Evolutionary conservation across 495 filamentous ascomycete species (phyloP).

Genomic region (Aspergillus ellipticus): DNA sequence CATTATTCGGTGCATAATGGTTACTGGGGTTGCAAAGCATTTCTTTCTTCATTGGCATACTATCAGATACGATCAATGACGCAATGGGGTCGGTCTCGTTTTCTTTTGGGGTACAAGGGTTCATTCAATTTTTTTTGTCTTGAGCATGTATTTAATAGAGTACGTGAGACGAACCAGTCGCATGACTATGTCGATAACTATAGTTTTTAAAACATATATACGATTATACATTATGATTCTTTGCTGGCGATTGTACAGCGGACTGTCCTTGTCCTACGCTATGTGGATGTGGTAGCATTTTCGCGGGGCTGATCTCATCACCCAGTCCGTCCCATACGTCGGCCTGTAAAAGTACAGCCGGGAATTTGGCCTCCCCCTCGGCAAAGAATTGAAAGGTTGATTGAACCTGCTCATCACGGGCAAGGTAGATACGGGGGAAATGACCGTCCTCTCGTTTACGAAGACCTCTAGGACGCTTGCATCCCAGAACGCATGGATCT

Average conservation of each 20-base stretch:
- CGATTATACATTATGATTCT: background rate
- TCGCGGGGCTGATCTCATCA: no score
- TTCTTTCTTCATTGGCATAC: conserved; percentile 9
- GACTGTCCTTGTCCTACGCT: background rate
- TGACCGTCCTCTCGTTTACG: conserved; percentile 35
- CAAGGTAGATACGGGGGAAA: conserved; percentile 32
- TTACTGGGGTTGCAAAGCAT: conserved; percentile 3
- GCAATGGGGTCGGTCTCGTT: background rate
- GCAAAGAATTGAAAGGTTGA: conserved; percentile 28
- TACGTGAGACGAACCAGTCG: background rate
- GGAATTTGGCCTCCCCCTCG: background rate
- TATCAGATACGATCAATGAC: background rate
- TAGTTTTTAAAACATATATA: background rate
- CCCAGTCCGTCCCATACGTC: conserved; percentile 32
- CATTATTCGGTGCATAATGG: conserved; percentile 27
- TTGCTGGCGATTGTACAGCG: background rate
- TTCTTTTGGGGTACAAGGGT: background rate
- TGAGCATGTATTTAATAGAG: background rate
- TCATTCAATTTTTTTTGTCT: background rate
- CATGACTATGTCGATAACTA: background rate
- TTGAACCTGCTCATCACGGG: conserved; percentile 10
- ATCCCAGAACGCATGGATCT: conserved; percentile 35
- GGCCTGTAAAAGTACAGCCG: conserved; percentile 21
- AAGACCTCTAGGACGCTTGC: conserved; percentile 39
- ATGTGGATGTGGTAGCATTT: no score